phyloP scores from a whole-genome alignment of 352 stramenopile genomes.

The Globisporangium perplexum region DNA sequence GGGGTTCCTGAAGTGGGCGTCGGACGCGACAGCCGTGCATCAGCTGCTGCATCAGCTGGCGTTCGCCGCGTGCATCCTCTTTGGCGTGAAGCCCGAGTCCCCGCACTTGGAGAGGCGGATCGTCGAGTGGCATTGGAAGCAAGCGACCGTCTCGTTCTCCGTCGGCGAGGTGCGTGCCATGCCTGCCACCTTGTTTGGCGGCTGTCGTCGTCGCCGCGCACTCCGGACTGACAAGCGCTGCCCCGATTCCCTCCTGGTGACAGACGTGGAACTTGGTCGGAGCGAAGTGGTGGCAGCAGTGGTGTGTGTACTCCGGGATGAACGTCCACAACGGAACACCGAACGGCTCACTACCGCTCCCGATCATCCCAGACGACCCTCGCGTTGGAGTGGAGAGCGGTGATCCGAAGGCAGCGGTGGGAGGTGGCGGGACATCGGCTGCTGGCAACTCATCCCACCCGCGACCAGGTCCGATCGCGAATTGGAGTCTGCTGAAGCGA shows the following conservation, averaged over 20 bases:
- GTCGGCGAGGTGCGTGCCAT: slow-evolving; percentile 43
- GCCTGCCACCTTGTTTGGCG: slow-evolving; percentile 2
- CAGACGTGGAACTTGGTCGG: slow-evolving; percentile 77
- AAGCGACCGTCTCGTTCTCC: slow-evolving; percentile 31
- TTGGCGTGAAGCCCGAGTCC: slow-evolving; percentile 70
- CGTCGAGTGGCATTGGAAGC: slow-evolving; percentile 67
- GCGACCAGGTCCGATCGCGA: slow-evolving; percentile 71
- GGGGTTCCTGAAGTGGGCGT: slow-evolving; percentile 49
- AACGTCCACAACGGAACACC: slow-evolving; percentile 57
- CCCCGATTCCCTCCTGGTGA: neutral
- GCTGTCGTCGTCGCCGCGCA: too few species aligned
- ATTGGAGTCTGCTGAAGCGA: slow-evolving; percentile 71
- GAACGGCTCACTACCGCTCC: slow-evolving; percentile 47
- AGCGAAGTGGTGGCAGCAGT: slow-evolving; percentile 73
- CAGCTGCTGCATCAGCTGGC: slow-evolving; percentile 66
- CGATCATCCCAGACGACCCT: slow-evolving; percentile 24
- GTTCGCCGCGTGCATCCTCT: slow-evolving; percentile 68
- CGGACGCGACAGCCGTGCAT: slow-evolving; percentile 27
- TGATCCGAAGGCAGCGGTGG: neutral
- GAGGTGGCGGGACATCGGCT: neutral
- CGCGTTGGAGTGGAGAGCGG: slow-evolving; percentile 1
- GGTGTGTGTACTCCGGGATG: slow-evolving; percentile 71
- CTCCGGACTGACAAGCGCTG: neutral
- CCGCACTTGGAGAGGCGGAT: slow-evolving; percentile 62
- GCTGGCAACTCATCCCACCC: neutral